Percentiles rank a stretch among this genome's conserved stretches.
phyloP scores from a whole-genome alignment of 1,139 yeast genomes.

The Debaryomyces subglobosus region DNA sequence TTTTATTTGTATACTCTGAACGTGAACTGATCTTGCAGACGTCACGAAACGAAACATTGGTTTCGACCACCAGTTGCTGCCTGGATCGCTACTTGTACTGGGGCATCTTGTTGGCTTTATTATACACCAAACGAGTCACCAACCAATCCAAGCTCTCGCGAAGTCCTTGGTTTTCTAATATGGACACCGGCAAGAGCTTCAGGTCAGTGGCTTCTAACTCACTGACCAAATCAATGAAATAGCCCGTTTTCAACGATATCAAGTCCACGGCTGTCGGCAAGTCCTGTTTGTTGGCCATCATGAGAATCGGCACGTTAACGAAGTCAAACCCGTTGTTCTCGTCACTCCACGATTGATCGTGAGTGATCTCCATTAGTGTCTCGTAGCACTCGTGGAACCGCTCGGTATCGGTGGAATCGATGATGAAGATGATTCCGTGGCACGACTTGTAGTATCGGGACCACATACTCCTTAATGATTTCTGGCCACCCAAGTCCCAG shows the following conservation, averaged over 20 bases:
- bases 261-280: conserved; percentile 72
- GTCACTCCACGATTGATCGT: conserved; percentile 51
- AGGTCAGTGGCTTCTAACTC: conserved; percentile 88
- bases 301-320: conserved; percentile 80
- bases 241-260: conserved; percentile 79
- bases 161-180: conserved; percentile 84
- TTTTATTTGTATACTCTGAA: not conserved
- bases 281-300: conserved; percentile 97
- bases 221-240: conserved; percentile 76
- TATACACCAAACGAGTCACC: conserved; percentile 71
- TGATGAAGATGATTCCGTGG: conserved; percentile 89
- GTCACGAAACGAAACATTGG: not conserved
- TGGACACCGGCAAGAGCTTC: conserved; percentile 86
- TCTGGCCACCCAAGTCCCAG: conserved; percentile 98
- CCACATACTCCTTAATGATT: conserved; percentile 82
- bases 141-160: conserved; percentile 90
- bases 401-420: conserved; percentile 85
- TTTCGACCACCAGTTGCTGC: not conserved
- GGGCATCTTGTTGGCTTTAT: conserved; percentile 77
- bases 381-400: conserved; percentile 83
- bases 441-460: conserved; percentile 80
- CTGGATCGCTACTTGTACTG: conserved; percentile 32
- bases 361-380: conserved; percentile 51
- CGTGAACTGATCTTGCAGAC: not conserved
- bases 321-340: conserved; percentile 44